Percentiles rank a stretch among this genome's conserved stretches.
Evolutionary conservation across 768 basidiomycete species (phyloP).

Genomic region (Lactarius sanguifluus): DNA sequence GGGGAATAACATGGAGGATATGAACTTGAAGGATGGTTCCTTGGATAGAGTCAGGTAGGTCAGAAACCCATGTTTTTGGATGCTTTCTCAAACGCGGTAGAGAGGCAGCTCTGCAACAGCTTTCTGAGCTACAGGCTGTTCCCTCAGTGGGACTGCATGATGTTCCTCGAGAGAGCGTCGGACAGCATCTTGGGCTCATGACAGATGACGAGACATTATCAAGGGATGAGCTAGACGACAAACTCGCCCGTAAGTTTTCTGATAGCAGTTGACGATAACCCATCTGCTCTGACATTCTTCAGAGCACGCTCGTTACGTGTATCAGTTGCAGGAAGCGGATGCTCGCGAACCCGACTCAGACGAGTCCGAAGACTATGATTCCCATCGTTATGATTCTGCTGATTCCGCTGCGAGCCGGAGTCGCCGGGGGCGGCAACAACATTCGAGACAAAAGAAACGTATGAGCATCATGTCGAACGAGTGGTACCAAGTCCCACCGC

Average conservation of each 20-base stretch:
- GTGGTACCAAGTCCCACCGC: constrained; percentile 50
- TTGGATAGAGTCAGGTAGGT: constrained; percentile 73
- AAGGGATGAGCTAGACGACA: constrained; percentile 64
- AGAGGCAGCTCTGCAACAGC: constrained; percentile 51
- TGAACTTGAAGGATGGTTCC: constrained; percentile 79
- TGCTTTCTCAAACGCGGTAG: constrained; percentile 46
- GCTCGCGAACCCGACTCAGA: constrained; percentile 33
- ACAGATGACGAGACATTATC: constrained; percentile 43
- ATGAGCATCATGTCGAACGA: constrained; percentile 70
- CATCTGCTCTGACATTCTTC: constrained; percentile 5
- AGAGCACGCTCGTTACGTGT: constrained; percentile 71
- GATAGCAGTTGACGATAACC: neutral
- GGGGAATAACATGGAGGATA: constrained; percentile 92
- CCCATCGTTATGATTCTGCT: constrained; percentile 37
- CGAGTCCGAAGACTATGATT: constrained; percentile 35
- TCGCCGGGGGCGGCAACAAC: constrained; percentile 32
- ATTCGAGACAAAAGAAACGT: constrained; percentile 45
- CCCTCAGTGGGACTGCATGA: constrained; percentile 88
- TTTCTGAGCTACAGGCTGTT: constrained; percentile 62
- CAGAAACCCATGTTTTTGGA: constrained; percentile 31
- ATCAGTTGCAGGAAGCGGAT: constrained; percentile 34
- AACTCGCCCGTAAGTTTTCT: constrained; percentile 63
- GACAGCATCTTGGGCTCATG: constrained; percentile 58
- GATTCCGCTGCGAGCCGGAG: constrained; percentile 42
- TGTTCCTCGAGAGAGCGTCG: constrained; percentile 70